phyloP scores from a whole-genome alignment of 495 filamentous ascomycete genomes.

The Penicillium waksmanii region DNA sequence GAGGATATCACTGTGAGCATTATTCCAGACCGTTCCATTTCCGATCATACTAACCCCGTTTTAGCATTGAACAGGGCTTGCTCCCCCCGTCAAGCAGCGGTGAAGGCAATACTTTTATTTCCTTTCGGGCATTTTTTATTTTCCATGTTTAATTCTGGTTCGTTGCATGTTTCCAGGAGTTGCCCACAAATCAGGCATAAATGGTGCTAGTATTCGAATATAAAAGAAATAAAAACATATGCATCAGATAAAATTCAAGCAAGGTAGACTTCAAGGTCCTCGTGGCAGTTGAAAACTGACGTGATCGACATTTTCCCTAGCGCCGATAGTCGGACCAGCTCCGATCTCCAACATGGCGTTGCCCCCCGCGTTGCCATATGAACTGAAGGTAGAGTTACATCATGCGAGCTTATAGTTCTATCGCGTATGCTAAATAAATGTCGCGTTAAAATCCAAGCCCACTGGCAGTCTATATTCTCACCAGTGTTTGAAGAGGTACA shows the following conservation, averaged over 20 bases:
- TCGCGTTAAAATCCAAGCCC: too few relatives aligned
- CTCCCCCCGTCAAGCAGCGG: neutral
- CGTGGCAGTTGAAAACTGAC: too few relatives aligned
- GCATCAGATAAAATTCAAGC: neutral
- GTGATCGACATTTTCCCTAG: too few relatives aligned
- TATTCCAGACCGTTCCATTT: neutral
- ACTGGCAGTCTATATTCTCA: too few relatives aligned
- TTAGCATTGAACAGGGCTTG: slow-evolving; percentile 21
- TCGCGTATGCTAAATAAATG: too few relatives aligned
- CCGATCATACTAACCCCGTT: neutral
- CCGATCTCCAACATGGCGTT: neutral
- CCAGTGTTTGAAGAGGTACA: too few relatives aligned
- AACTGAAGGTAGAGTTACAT: too few relatives aligned
- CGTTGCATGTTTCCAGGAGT: slow-evolving; percentile 4
- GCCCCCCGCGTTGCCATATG: neutral
- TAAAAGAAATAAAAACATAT: neutral
- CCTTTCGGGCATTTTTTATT: neutral
- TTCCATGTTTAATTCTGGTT: neutral
- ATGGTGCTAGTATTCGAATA: neutral
- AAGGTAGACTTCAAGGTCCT: neutral
- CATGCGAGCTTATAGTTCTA: too few relatives aligned
- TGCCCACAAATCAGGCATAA: neutral
- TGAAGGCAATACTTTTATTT: neutral
- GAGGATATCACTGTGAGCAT: slow-evolving; percentile 59
- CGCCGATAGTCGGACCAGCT: neutral